Evolutionary conservation across 805 yeast genomes (phyloP).

Genomic region (Ascoidea asiatica): DNA sequence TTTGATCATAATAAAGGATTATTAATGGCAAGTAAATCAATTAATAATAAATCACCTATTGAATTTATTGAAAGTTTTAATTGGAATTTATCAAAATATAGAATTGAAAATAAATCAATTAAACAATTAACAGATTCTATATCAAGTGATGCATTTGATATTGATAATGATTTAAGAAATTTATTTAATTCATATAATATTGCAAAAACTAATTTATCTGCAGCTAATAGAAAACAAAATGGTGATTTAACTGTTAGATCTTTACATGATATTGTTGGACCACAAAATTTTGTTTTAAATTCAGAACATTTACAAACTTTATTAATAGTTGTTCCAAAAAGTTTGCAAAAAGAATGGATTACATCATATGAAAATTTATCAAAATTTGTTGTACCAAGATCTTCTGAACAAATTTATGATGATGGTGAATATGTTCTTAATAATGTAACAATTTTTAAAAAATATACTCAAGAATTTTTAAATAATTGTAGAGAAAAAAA

Average conservation of each 20-base stretch:
- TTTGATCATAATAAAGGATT: slow-evolving; percentile 27
- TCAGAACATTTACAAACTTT: slow-evolving; percentile 81
- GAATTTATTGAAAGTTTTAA: slow-evolving; percentile 61
- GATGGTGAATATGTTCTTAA: slow-evolving; percentile 69
- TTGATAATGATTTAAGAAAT: slow-evolving; percentile 77
- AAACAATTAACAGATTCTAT: slow-evolving; percentile 59
- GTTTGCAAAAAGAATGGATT: slow-evolving; percentile 44
- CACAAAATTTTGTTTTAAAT: slow-evolving; percentile 69
- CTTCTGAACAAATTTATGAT: slow-evolving; percentile 53
- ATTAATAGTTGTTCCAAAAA: slow-evolving; percentile 79
- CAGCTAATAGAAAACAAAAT: slow-evolving; percentile 84
- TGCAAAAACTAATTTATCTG: slow-evolving; percentile 71
- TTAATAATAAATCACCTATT: slow-evolving; percentile 40
- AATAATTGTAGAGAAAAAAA: slow-evolving; percentile 67
- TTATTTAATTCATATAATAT: slow-evolving; percentile 62
- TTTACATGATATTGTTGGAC: slow-evolving; percentile 75
- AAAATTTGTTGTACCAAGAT: slow-evolving; percentile 82
- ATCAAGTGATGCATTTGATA: slow-evolving; percentile 62
- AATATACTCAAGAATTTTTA: slow-evolving; percentile 56
- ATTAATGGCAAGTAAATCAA: slow-evolving; percentile 33
- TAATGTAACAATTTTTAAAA: slow-evolving; percentile 76
- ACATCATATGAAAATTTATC: slow-evolving; percentile 62
- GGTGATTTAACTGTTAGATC: slow-evolving; percentile 91
- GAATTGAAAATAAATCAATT: slow-evolving; percentile 65
- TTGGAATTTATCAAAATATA: slow-evolving; percentile 83